Evolutionary conservation across 768 basidiomycete species (phyloP).

Genomic region (Coprinellus micaceus): DNA sequence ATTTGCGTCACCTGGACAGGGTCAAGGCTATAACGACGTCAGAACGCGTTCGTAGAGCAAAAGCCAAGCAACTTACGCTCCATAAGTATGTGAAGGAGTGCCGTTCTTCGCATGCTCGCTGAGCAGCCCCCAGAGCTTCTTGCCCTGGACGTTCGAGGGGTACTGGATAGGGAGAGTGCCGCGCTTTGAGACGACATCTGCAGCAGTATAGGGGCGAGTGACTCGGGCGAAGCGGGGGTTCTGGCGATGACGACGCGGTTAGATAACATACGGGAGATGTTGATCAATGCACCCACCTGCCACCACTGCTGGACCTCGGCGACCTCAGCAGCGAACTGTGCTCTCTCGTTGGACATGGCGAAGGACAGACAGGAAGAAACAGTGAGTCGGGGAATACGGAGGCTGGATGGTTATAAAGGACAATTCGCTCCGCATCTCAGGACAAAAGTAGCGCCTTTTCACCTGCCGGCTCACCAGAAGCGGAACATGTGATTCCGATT

Average conservation of each 20-base stretch:
- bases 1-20: slow-evolving; percentile 98
- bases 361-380: slow-evolving; percentile 11
- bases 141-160: slow-evolving; percentile 78
- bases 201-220: slow-evolving; percentile 90
- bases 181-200: slow-evolving; percentile 90
- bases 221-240: slow-evolving; percentile 81
- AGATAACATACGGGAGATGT: background rate
- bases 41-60: background rate
- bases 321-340: slow-evolving; percentile 76
- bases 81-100: slow-evolving; percentile 92
- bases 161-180: slow-evolving; percentile 85
- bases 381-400: slow-evolving; percentile 15
- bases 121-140: slow-evolving; percentile 81
- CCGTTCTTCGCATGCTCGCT: slow-evolving; percentile 71
- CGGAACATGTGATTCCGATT: slow-evolving; percentile 46
- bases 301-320: slow-evolving; percentile 87
- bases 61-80: slow-evolving; percentile 83
- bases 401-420: slow-evolving; percentile 24
- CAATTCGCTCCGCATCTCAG: slow-evolving; percentile 16
- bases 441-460: slow-evolving; percentile 21
- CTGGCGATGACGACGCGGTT: slow-evolving; percentile 35
- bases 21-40: slow-evolving; percentile 63
- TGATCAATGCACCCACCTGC: slow-evolving; percentile 54
- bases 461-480: slow-evolving; percentile 15
- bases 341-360: slow-evolving; percentile 63